Percentiles rank a stretch among this genome's conserved stretches.
Conservation (phyloP, 1,139 yeast species). For the Wickerhamiella pararugosa region DNA sequence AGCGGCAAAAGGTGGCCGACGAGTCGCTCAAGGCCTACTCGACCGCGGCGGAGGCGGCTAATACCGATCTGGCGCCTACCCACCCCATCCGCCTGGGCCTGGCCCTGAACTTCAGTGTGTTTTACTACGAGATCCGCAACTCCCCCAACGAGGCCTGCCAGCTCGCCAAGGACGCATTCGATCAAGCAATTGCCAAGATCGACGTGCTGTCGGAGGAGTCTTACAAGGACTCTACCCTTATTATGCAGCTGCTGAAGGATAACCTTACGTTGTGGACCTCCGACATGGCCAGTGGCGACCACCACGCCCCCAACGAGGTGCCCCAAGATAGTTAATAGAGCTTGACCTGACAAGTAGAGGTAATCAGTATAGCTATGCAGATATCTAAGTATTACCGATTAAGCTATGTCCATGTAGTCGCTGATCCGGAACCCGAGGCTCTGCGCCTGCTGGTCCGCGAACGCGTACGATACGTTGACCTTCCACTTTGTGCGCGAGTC, state of each 20-base stretch:
- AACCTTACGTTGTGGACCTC: slow-evolving; percentile 85
- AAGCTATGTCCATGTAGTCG: slow-evolving; percentile 28
- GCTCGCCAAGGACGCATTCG: slow-evolving; percentile 97
- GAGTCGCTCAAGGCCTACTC: slow-evolving; percentile 88
- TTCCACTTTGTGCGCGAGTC: slow-evolving; percentile 53
- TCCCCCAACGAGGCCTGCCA: slow-evolving; percentile 99
- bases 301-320: no score
- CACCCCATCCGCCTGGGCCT: slow-evolving; percentile 97
- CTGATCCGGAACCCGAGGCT: slow-evolving; percentile 42
- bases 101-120: slow-evolving; percentile 94
- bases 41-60: slow-evolving; percentile 92
- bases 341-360: background rate
- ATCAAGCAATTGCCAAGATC: slow-evolving; percentile 97
- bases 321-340: no score
- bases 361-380: background rate
- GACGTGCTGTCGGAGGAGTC: slow-evolving; percentile 97
- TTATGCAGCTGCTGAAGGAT: slow-evolving; percentile 97
- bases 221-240: slow-evolving; percentile 94
- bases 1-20: slow-evolving; percentile 86
- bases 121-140: slow-evolving; percentile 87
- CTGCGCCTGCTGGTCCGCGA: slow-evolving; percentile 35
- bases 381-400: background rate
- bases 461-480: slow-evolving; percentile 41
- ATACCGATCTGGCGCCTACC: slow-evolving; percentile 92
- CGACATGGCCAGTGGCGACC: slow-evolving; percentile 14